Evolutionary conservation across 108 stramenopile genomes (phyloP), one percentile per base, ranked within the genome.

Genomic region (Conticribra weissflogii): DNA sequence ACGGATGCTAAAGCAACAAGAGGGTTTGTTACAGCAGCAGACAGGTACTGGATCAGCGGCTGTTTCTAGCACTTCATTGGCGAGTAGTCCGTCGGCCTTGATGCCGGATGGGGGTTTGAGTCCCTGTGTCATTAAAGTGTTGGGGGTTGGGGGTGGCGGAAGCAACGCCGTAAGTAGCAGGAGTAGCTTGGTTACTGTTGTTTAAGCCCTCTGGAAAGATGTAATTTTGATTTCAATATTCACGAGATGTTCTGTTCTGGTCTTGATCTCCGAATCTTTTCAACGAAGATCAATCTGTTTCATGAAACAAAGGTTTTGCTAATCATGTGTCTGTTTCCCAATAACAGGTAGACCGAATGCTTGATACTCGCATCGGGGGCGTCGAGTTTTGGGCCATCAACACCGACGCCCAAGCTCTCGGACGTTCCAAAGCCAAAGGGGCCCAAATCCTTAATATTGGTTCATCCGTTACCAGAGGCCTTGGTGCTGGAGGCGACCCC

Each of bases 311-410:
- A 81, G 3, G 3, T 15, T 1, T n/a, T 0, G 32, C 12, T 32
- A 30, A 54, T 22, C 45, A 46, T 59, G 3, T 22, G 21, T 58
- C 59, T 2, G 15, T 49, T 30, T 1, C 15, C 23, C 46, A 24
- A 23, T 30, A n/a, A 76, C 71, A 82, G 32, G 88, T 92, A 25
- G 90, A 91, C 77, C 86, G 91, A 3, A 96, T 96, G 94, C 83
- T 93, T 69, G 91, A 93, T 54, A 86, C 91, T 9, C 84, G 81
- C 54, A 84, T 96, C 28, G 76, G 73, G 7, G 95, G 95, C 31
- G 95, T 94, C 17, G 92, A 94, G 48, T 96, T 94, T 76, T 93
- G 93, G 92, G 82, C 90, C 73, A 84, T 96, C 57, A 96, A 96
- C 70, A 96, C 95, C 31, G 95, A 96, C 63, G 88, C 90, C 0